Evolutionary conservation across 2,329 filamentous ascomycete genomes (phyloP).

Genomic region (Trichoderma atrobrunneum): DNA sequence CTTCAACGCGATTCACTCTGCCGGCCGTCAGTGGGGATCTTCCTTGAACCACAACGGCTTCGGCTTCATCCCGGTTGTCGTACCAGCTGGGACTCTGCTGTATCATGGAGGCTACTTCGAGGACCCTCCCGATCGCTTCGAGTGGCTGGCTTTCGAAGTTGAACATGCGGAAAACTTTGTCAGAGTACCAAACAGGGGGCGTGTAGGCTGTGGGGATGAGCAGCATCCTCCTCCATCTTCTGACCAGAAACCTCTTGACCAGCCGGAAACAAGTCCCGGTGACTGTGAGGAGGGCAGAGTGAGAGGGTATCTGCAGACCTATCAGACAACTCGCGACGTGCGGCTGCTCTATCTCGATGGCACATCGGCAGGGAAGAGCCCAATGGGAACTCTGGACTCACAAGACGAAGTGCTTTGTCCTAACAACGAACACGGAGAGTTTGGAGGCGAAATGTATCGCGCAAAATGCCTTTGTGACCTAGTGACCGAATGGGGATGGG

Average conservation of each 20-base stretch:
- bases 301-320: slow-evolving; percentile 65
- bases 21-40: slow-evolving; percentile 72
- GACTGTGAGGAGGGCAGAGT: slow-evolving; percentile 9
- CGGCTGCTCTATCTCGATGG: slow-evolving; percentile 68
- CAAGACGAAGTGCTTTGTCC: slow-evolving; percentile 61
- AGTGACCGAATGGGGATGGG: slow-evolving; percentile 53
- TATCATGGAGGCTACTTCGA: slow-evolving; percentile 60
- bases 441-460: slow-evolving; percentile 48
- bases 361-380: slow-evolving; percentile 63
- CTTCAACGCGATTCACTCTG: slow-evolving; percentile 71
- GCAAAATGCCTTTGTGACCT: slow-evolving; percentile 56
- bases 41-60: slow-evolving; percentile 74
- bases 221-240: background rate
- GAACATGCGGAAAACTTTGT: slow-evolving; percentile 59
- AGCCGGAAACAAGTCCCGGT: background rate
- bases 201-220: background rate
- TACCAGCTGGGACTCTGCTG: slow-evolving; percentile 62
- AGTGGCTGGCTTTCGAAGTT: slow-evolving; percentile 76
- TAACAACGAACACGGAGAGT: slow-evolving; percentile 22
- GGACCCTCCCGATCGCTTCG: slow-evolving; percentile 49
- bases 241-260: background rate
- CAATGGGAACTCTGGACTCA: slow-evolving; percentile 64
- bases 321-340: slow-evolving; percentile 55
- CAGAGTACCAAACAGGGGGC: background rate
- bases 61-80: slow-evolving; percentile 63